phyloP scores from a whole-genome alignment of 129 eudicot species.

The Ambrosia artemisiifolia region DNA sequence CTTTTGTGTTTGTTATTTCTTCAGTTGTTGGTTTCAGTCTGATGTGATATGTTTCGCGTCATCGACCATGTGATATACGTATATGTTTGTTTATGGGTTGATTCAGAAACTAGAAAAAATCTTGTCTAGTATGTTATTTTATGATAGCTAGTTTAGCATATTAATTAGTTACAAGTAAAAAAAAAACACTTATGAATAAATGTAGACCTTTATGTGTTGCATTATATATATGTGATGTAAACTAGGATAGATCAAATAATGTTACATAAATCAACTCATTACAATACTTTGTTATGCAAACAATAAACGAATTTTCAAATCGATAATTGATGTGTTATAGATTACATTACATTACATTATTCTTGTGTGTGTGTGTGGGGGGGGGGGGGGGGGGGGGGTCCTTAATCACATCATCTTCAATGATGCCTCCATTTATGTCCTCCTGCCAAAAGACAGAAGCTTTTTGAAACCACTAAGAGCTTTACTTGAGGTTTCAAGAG shows the following conservation, averaged over 20 bases:
- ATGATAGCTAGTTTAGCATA: background rate
- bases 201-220: no score
- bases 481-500: constrained; percentile 47
- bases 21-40: background rate
- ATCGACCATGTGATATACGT: background rate
- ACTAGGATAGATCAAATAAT: background rate
- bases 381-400: background rate
- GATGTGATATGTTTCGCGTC: background rate
- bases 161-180: no score
- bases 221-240: background rate
- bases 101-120: background rate
- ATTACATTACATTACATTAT: background rate
- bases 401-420: background rate
- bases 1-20: background rate
- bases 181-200: no score
- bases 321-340: background rate
- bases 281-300: background rate
- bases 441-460: constrained; percentile 71
- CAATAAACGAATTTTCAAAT: background rate
- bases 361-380: no score
- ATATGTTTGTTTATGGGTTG: background rate
- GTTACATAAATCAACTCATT: background rate
- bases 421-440: constrained; percentile 22
- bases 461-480: constrained; percentile 59
- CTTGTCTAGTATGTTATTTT: background rate